Conservation (phyloP, 495 filamentous ascomycete genomes). For the Aspergillus cristatus region DNA sequence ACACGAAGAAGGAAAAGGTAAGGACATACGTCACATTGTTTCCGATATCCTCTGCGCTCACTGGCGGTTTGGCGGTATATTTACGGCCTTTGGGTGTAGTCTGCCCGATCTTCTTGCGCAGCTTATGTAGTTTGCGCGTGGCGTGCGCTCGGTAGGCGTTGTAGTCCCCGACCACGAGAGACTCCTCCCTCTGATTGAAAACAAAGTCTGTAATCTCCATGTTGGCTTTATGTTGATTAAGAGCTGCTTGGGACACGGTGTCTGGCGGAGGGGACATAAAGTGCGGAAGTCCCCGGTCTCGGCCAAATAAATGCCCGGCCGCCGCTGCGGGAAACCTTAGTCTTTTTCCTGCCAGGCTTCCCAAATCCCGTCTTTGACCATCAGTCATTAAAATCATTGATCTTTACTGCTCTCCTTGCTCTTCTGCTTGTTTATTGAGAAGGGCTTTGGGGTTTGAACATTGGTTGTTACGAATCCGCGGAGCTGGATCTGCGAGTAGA, state of each 20-base stretch:
- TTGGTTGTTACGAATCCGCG: too few species aligned
- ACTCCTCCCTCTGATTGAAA: constrained; percentile 65
- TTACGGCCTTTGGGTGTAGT: constrained; percentile 76
- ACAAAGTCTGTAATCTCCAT: constrained; percentile 94
- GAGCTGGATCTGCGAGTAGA: neutral
- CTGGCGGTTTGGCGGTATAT: constrained; percentile 59
- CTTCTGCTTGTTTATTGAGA: neutral
- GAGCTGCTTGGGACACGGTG: constrained; percentile 1
- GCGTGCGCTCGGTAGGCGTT: constrained; percentile 73
- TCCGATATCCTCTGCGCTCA: constrained; percentile 70
- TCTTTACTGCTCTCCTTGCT: neutral
- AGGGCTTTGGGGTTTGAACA: neutral
- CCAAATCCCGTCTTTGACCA: constrained; percentile 11
- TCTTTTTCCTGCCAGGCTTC: constrained; percentile 12
- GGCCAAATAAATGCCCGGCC: constrained; percentile 31
- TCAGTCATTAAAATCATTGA: too few species aligned
- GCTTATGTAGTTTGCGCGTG: constrained; percentile 69
- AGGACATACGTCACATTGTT: constrained; percentile 62
- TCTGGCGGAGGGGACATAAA: constrained; percentile 13
- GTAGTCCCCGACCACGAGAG: constrained; percentile 81
- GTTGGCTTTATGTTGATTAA: constrained; percentile 2
- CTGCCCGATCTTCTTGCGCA: constrained; percentile 75
- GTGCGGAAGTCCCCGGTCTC: constrained; percentile 26
- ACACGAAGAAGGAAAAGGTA: neutral
- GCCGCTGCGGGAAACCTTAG: constrained; percentile 14